Conservation (phyloP, 495 filamentous ascomycete species). For the Aspergillus asperescens region DNA sequence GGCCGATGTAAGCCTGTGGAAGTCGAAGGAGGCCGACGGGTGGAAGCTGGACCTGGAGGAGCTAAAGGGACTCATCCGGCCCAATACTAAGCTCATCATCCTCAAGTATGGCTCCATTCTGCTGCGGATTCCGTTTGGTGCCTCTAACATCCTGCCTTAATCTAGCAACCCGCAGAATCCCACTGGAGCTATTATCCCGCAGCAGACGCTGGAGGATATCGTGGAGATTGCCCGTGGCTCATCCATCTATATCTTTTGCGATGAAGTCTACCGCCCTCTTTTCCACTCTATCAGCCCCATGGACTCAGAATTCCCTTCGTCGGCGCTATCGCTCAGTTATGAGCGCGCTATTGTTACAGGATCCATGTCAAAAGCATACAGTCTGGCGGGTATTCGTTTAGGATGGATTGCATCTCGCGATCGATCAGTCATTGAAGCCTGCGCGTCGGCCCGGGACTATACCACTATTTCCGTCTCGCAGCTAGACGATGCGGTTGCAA, state of each 20-base stretch:
- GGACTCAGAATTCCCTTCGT: slow-evolving; percentile 57
- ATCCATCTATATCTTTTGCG: slow-evolving; percentile 64
- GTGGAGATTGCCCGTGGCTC: slow-evolving; percentile 57
- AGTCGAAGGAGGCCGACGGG: slow-evolving; percentile 56
- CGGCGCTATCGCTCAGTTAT: slow-evolving; percentile 67
- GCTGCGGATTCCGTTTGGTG: background rate
- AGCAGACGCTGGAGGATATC: slow-evolving; percentile 53
- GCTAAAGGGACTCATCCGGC: slow-evolving; percentile 59
- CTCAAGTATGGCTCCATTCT: slow-evolving; percentile 46
- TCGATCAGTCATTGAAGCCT: slow-evolving; percentile 55
- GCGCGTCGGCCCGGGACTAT: slow-evolving; percentile 67
- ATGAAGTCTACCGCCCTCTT: slow-evolving; percentile 87
- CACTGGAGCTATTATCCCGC: slow-evolving; percentile 67
- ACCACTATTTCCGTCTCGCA: slow-evolving; percentile 81
- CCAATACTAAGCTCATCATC: slow-evolving; percentile 71
- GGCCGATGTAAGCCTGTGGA: slow-evolving; percentile 78
- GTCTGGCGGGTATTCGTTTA: slow-evolving; percentile 73
- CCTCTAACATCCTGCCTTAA: background rate
- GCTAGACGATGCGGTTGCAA: slow-evolving; percentile 74
- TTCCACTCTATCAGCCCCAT: slow-evolving; percentile 67
- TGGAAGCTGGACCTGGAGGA: slow-evolving; percentile 66
- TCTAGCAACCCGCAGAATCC: slow-evolving; percentile 85
- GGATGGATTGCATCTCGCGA: slow-evolving; percentile 78
- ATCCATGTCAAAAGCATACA: slow-evolving; percentile 82
- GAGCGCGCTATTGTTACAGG: slow-evolving; percentile 66